Conservation (phyloP, 768 basidiomycete genomes). For the Lentinula sp. region DNA sequence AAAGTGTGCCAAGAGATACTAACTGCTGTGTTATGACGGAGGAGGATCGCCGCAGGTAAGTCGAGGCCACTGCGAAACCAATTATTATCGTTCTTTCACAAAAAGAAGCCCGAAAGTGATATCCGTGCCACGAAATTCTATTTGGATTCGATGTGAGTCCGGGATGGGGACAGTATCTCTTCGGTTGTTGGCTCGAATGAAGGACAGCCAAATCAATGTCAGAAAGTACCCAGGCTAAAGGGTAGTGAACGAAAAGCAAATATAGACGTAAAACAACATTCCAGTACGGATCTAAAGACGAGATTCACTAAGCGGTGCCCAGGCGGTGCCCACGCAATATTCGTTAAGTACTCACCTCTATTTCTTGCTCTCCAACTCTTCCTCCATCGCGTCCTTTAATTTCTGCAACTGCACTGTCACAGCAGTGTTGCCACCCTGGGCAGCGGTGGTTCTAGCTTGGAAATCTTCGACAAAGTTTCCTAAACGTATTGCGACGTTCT, state of each 20-base stretch:
- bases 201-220: too few species aligned
- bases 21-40: background rate
- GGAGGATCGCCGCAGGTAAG: background rate
- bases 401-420: slow-evolving; percentile 59
- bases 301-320: background rate
- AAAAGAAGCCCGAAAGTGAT: too few species aligned
- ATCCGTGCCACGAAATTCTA: too few species aligned
- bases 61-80: background rate
- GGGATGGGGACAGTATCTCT: too few species aligned
- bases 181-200: too few species aligned
- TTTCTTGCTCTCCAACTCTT: slow-evolving; percentile 23
- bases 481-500: slow-evolving; percentile 31
- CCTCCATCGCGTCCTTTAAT: slow-evolving; percentile 43
- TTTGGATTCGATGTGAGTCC: too few species aligned
- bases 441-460: slow-evolving; percentile 35
- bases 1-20: background rate
- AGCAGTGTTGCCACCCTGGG: slow-evolving; percentile 47
- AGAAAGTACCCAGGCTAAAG: too few species aligned
- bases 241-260: too few species aligned
- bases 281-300: background rate
- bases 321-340: background rate
- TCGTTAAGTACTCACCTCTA: background rate
- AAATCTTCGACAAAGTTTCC: slow-evolving; percentile 46
- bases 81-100: background rate
- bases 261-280: too few species aligned